phyloP scores from a whole-genome alignment of 2,329 filamentous ascomycete genomes.

The Zymoseptoria crescenta region DNA sequence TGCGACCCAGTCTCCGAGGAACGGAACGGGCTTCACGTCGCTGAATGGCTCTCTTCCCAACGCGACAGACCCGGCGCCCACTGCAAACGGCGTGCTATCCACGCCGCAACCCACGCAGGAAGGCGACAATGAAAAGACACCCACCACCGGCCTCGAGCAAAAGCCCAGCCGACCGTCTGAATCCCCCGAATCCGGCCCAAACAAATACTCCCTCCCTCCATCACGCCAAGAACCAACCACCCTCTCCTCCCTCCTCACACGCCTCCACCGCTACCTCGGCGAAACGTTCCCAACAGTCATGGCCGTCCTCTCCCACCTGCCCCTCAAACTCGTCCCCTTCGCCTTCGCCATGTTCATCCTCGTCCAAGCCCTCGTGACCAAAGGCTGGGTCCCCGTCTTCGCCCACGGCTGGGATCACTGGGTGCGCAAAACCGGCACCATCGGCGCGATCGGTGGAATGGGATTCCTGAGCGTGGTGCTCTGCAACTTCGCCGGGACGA shows the following conservation, averaged over 20 bases:
- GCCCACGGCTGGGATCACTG: constrained; percentile 67
- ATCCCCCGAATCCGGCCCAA: background rate
- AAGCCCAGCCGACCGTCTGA: background rate
- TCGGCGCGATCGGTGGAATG: constrained; percentile 65
- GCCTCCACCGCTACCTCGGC: constrained; percentile 51
- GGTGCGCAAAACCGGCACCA: constrained; percentile 60
- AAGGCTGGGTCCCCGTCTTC: constrained; percentile 67
- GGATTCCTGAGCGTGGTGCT: constrained; percentile 62
- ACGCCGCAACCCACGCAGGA: background rate
- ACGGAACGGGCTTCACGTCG: background rate
- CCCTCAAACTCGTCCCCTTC: constrained; percentile 61
- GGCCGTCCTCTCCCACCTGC: constrained; percentile 57
- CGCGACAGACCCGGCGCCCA: no score
- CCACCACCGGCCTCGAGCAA: background rate
- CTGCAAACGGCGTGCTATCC: background rate
- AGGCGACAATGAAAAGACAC: background rate
- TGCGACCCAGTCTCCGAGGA: background rate
- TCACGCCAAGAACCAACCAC: constrained; percentile 32
- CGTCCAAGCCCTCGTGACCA: constrained; percentile 63
- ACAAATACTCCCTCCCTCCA: background rate
- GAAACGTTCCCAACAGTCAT: constrained; percentile 65
- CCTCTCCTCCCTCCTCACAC: constrained; percentile 43
- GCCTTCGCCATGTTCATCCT: constrained; percentile 68
- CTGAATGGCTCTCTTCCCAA: background rate
- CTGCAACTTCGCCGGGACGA: constrained; percentile 69